Conservation (phyloP, 257 asterid genomes). For the Solanum sejunctum region DNA sequence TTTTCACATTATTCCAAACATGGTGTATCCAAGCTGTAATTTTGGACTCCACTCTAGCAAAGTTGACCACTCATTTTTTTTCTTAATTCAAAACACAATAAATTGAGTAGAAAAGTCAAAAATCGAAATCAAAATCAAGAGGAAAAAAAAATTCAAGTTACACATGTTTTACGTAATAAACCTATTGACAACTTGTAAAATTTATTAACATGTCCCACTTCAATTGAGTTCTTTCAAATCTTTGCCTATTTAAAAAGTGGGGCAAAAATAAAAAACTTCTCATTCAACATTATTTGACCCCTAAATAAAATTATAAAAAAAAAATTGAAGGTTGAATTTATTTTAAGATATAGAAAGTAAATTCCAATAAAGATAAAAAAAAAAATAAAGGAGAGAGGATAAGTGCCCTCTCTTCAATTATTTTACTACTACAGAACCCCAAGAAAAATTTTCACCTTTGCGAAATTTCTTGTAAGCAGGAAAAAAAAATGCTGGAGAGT, state of each 20-base stretch:
- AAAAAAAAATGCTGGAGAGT: constrained; percentile 4
- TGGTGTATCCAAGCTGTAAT: neutral
- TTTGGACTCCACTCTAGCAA: constrained; percentile 2
- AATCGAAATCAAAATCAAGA: neutral
- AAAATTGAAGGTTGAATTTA: neutral
- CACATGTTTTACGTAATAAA: constrained; percentile 1
- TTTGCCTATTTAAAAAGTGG: neutral
- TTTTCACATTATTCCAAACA: neutral
- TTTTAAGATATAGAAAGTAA: neutral
- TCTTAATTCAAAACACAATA: neutral
- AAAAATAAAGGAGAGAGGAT: neutral
- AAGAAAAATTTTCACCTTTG: constrained; percentile 4
- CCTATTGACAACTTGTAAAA: constrained; percentile 7
- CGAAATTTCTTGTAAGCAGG: neutral
- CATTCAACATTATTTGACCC: neutral
- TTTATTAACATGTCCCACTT: constrained; percentile 9
- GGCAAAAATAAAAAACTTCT: neutral
- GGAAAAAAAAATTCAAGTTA: constrained; percentile 1
- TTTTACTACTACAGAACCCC: constrained; percentile 11
- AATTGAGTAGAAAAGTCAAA: constrained; percentile 4
- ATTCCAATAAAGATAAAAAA: neutral
- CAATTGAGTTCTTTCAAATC: neutral
- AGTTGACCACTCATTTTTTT: neutral
- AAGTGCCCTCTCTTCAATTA: neutral
- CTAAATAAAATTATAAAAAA: neutral